A percentile compares a stretch with the other conserved stretches of the same genome.
These are phyloP conservation scores for Lavandula angustifolia DNA, from an alignment of 257 asterid genomes.

Conservation along the genomic window DNA sequence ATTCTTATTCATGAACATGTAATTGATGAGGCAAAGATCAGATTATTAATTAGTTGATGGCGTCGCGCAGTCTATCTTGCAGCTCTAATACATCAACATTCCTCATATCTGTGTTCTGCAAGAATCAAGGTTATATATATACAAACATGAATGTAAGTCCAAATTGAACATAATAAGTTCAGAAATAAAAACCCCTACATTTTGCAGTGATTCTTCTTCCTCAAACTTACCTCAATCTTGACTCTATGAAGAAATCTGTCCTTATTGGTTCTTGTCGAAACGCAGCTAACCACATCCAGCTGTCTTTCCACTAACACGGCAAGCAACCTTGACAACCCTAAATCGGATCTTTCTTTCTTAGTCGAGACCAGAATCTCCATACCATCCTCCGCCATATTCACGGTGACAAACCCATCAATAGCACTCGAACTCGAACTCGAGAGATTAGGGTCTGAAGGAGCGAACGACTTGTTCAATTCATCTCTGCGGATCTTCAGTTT, in stretches of 20 bases:
- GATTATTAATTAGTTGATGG: neutral
- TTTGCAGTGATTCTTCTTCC: neutral
- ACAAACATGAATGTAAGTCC: neutral
- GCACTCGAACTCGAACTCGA: slow-evolving; percentile 1
- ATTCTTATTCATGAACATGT: too few relatives aligned
- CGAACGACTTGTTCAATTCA: slow-evolving; percentile 13
- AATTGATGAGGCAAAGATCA: neutral
- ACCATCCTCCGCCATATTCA: slow-evolving; percentile 35
- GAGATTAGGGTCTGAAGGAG: neutral
- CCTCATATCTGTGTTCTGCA: slow-evolving; percentile 10
- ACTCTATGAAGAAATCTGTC: slow-evolving; percentile 41
- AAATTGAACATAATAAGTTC: too few relatives aligned
- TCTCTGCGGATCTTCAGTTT: slow-evolving; percentile 40
- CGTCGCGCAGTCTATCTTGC: slow-evolving; percentile 23
- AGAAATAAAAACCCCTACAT: too few relatives aligned
- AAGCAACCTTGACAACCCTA: slow-evolving; percentile 44
- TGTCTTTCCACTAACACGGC: slow-evolving; percentile 35
- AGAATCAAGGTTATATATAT: too few relatives aligned
- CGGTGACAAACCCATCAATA: slow-evolving; percentile 27
- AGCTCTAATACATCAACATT: slow-evolving; percentile 20
- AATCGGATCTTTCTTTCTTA: neutral
- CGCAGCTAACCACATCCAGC: slow-evolving; percentile 43
- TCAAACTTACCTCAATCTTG: slow-evolving; percentile 47
- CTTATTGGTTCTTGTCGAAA: slow-evolving; percentile 39
- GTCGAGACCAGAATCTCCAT: slow-evolving; percentile 47